A percentile compares a stretch with the other conserved stretches of the same genome.
Conservation (phyloP, 2,329 filamentous ascomycete genomes). For the Stagonosporopsis rhizophila region DNA sequence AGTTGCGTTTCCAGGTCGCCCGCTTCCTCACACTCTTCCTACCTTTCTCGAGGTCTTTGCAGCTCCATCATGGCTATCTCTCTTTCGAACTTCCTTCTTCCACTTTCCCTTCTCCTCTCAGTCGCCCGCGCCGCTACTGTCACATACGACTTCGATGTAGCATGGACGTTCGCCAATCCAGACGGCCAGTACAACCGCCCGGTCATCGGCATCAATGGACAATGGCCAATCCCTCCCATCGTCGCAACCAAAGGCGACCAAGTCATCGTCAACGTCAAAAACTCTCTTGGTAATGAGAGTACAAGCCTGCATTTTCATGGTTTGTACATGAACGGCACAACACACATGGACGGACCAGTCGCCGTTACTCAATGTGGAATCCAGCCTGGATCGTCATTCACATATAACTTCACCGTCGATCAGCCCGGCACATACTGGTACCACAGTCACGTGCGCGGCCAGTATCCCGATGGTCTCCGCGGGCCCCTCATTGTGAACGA, state of each 20-base stretch:
- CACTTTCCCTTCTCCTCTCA: constrained; percentile 39
- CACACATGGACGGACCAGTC: constrained; percentile 74
- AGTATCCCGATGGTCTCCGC: constrained; percentile 73
- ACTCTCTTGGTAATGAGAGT: constrained; percentile 68
- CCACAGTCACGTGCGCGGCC: constrained; percentile 68
- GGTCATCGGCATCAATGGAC: constrained; percentile 73
- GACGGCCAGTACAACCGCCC: constrained; percentile 60
- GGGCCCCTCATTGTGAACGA: constrained; percentile 73
- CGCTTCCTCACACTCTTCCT: not conserved
- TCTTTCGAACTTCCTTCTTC: constrained; percentile 52
- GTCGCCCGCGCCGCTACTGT: constrained; percentile 44
- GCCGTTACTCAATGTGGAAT: constrained; percentile 67
- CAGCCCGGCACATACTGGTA: constrained; percentile 68
- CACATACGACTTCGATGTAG: constrained; percentile 61
- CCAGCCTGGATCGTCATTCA: constrained; percentile 67
- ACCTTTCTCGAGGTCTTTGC: not conserved
- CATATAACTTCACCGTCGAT: constrained; percentile 62
- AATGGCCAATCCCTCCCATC: constrained; percentile 76
- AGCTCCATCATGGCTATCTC: constrained; percentile 53
- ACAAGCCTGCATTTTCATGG: constrained; percentile 80
- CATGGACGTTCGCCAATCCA: constrained; percentile 63
- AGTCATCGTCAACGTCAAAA: constrained; percentile 72
- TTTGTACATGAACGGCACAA: constrained; percentile 77
- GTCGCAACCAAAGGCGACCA: constrained; percentile 77
- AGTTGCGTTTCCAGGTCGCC: not conserved